A percentile compares a stretch with the other conserved stretches of the same genome.
Conservation (phyloP, 768 basidiomycete genomes). For the Mrakia frigida region DNA sequence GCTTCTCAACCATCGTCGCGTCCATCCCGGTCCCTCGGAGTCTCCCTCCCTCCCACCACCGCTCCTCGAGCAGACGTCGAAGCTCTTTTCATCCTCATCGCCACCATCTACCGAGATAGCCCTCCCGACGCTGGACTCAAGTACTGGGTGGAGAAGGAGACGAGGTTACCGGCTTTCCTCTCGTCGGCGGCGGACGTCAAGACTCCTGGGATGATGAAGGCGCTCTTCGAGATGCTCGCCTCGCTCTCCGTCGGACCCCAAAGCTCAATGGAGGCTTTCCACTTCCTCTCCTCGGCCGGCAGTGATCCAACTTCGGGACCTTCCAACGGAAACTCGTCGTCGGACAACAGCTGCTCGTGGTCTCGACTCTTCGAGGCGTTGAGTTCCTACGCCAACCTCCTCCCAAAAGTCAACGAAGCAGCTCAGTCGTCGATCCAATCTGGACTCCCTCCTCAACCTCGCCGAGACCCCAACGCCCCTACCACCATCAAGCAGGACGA, state of each 20-base stretch:
- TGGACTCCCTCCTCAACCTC: not conserved
- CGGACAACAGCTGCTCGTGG: slow-evolving; percentile 65
- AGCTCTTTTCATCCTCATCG: slow-evolving; percentile 74
- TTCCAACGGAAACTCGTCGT: slow-evolving; percentile 43
- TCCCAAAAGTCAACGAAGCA: slow-evolving; percentile 49
- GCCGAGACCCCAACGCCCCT: slow-evolving; percentile 25
- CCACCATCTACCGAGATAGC: slow-evolving; percentile 67
- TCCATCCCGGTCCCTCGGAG: slow-evolving; percentile 45
- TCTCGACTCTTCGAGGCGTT: slow-evolving; percentile 64
- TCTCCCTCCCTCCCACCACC: slow-evolving; percentile 1
- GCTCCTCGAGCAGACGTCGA: slow-evolving; percentile 71
- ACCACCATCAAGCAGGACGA: slow-evolving; percentile 59
- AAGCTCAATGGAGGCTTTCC: slow-evolving; percentile 80
- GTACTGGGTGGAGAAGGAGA: slow-evolving; percentile 66
- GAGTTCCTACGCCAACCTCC: slow-evolving; percentile 65
- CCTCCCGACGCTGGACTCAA: slow-evolving; percentile 72
- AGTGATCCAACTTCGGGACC: slow-evolving; percentile 30
- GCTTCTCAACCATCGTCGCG: slow-evolving; percentile 59
- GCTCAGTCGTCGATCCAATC: slow-evolving; percentile 9
- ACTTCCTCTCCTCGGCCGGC: slow-evolving; percentile 63
- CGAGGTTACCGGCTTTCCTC: slow-evolving; percentile 66
- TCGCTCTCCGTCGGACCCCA: slow-evolving; percentile 78
- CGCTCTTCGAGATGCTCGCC: slow-evolving; percentile 80
- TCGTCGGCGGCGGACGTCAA: slow-evolving; percentile 81
- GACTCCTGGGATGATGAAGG: slow-evolving; percentile 67